A percentile compares a stretch with the other conserved stretches of the same genome.
These are phyloP conservation scores for Metahyphopichia silvanorum DNA, from an alignment of 805 yeast species.

Conservation along the genomic window DNA sequence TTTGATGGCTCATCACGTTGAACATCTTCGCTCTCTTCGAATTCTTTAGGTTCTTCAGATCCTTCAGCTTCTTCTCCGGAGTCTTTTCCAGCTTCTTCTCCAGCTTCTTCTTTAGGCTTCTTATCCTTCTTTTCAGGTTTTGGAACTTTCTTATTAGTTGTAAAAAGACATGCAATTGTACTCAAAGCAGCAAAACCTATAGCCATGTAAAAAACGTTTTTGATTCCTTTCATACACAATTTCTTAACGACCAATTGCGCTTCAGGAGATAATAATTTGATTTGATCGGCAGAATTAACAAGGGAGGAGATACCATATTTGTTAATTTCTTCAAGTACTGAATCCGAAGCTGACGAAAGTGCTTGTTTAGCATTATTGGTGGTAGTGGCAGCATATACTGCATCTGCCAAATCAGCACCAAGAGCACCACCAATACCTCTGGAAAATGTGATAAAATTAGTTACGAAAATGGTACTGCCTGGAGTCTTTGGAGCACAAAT, in stretches of 20 bases:
- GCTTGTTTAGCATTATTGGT: slow-evolving; percentile 9
- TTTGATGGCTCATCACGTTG: no score
- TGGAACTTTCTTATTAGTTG: slow-evolving; percentile 8
- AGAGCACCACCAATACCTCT: slow-evolving; percentile 47
- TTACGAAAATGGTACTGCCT: slow-evolving; percentile 48
- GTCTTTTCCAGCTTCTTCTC: not conserved
- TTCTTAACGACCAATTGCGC: slow-evolving; percentile 12
- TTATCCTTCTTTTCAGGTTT: no score
- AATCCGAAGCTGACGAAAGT: slow-evolving; percentile 4
- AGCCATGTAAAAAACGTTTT: slow-evolving; percentile 37
- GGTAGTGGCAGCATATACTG: slow-evolving; percentile 30
- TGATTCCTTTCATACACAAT: slow-evolving; percentile 32
- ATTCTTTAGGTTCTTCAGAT: no score
- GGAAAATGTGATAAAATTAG: slow-evolving; percentile 41
- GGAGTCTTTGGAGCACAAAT: slow-evolving; percentile 48
- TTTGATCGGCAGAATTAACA: slow-evolving; percentile 9
- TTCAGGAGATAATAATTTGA: slow-evolving; percentile 10
- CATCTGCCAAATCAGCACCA: slow-evolving; percentile 40
- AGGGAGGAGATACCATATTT: slow-evolving; percentile 12
- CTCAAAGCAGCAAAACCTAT: slow-evolving; percentile 35
- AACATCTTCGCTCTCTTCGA: no score
- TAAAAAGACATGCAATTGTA: slow-evolving; percentile 5
- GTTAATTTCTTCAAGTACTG: slow-evolving; percentile 16
- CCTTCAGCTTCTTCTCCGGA: not conserved
- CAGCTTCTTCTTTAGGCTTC: not conserved